Base-by-base conservation (phyloP, 805 yeast genomes). In the Teunomyces barrocoloradensis region DNA sequence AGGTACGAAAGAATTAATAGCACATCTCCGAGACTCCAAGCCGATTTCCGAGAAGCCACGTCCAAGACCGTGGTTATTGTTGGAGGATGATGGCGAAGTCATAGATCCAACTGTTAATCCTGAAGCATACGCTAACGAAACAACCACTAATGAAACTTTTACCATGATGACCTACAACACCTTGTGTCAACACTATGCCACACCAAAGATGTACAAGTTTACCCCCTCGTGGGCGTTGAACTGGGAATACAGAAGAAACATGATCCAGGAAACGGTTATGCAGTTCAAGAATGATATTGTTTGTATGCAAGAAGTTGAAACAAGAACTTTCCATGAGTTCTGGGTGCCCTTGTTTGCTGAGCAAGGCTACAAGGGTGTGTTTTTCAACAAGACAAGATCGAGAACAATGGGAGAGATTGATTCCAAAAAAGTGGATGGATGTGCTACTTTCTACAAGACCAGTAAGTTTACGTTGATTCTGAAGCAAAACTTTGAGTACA, bases 221-320 rank as follows among this genome's bases (percentile, higher is more conserved):
- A 90, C 98, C 1, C 98, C 98, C 18, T 82, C 96, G 1, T 94
- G 99, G 98, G 99, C 98, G 2, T 77, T 94, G 52, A 81, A 83
- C 45, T 92, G 98, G 98, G 87, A 87, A 10, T 90, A 85, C 68
- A 85, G 99, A 67, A 81, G 86, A 60, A 84, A 87, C 51, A 73
- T 81, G 35, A 75, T 94, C 53, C 81, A 83, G 47, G 81, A 85
- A 52, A 96, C 94, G 64, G 77, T 94, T 12, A 59, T 83, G 38
- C 73, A 75, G 10, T 78, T 73, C 53, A 76, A 80, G 47, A 78
- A 91, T 21, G 97, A 94, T 65, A 74, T 94, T 32, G 66, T 94
- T 18, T 91, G 98, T 73, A 73, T 94, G 68, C 99, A 94, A 74
- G 99, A 94, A 68, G 97, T 94, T 42, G 98, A 94, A 65, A 82